Conservation (phyloP, 75 land plant genomes). For the Chamaecyparis obtusa region DNA sequence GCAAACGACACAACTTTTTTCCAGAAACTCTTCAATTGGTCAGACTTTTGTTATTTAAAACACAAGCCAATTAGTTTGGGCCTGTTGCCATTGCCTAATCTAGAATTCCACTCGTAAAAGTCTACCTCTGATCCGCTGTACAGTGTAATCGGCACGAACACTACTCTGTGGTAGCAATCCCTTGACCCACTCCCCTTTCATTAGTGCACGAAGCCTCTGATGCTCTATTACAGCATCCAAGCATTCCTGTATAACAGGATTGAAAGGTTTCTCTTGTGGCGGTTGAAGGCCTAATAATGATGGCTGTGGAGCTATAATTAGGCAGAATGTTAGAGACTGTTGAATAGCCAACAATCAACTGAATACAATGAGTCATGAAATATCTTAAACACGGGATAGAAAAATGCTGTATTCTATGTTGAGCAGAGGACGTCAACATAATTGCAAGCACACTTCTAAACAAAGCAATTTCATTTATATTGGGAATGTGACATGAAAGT, state of each 20-base stretch:
- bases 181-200: slow-evolving; percentile 96
- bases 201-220: slow-evolving; percentile 82
- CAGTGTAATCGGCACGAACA: slow-evolving; percentile 78
- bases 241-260: slow-evolving; percentile 82
- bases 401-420: background rate
- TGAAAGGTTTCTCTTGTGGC: slow-evolving; percentile 42
- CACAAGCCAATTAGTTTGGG: background rate
- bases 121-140: slow-evolving; percentile 81
- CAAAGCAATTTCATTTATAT: background rate
- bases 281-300: slow-evolving; percentile 46
- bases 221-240: slow-evolving; percentile 95
- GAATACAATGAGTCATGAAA: background rate
- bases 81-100: background rate
- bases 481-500: background rate
- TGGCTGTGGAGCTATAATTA: slow-evolving; percentile 56
- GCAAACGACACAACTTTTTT: too few species aligned
- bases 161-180: slow-evolving; percentile 91
- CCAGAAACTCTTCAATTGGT: background rate
- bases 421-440: background rate
- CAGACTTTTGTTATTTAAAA: background rate
- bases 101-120: background rate
- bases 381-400: background rate
- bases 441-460: background rate
- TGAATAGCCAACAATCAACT: background rate
- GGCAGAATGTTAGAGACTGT: background rate